Evolutionary conservation across 2,329 filamentous ascomycete species (phyloP).

Genomic region (Kalmusia sp.): DNA sequence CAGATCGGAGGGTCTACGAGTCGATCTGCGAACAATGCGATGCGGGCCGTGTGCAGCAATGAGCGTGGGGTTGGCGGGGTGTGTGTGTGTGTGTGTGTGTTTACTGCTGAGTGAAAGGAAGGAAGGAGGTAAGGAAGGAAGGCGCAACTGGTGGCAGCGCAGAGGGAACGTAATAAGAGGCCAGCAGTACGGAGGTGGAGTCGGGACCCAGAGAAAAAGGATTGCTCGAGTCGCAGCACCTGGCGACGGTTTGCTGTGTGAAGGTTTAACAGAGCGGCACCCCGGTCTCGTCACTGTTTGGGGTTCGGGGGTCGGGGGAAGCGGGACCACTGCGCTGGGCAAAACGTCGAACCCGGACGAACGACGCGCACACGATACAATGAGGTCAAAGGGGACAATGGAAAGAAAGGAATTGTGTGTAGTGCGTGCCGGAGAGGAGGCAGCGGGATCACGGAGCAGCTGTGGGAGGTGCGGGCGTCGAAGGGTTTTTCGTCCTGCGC

Average conservation of each 20-base stretch:
- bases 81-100: neutral
- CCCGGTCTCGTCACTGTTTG: conserved; percentile 22
- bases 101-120: neutral
- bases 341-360: conserved; percentile 16
- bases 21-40: conserved; percentile 1
- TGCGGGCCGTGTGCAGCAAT: conserved; percentile 6
- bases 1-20: neutral
- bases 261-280: conserved; percentile 20
- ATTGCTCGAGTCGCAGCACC: conserved; percentile 9
- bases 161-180: conserved; percentile 11
- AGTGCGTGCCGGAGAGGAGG: neutral
- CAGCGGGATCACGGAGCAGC: neutral
- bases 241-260: conserved; percentile 13
- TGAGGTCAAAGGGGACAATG: neutral
- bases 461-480: conserved; percentile 7
- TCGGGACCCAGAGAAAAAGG: conserved; percentile 7
- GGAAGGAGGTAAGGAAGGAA: conserved; percentile 16
- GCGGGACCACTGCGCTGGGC: neutral
- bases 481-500: conserved; percentile 13
- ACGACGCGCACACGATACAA: conserved; percentile 15
- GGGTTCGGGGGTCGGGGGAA: conserved; percentile 16
- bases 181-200: conserved; percentile 13
- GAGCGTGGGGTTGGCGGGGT: conserved; percentile 11
- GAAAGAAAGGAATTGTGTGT: neutral
- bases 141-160: conserved; percentile 9